Percentiles rank a stretch among this genome's conserved stretches.
phyloP scores from a whole-genome alignment of 129 eudicot species.

The Flaveria sonorensis region DNA sequence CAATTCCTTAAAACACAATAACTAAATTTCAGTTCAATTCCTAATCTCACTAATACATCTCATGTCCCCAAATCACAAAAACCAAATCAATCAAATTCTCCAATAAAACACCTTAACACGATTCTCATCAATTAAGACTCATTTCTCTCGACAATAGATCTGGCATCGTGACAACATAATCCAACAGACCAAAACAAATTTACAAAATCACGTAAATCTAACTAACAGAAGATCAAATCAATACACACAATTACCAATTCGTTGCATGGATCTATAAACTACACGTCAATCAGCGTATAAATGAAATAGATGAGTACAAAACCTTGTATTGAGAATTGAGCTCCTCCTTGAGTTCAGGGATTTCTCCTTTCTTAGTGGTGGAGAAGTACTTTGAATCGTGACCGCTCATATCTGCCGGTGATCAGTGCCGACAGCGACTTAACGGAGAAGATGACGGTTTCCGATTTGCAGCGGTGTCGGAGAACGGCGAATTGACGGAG shows the following conservation, averaged over 20 bases:
- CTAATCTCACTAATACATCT: background rate
- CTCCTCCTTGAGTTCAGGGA: slow-evolving; percentile 96
- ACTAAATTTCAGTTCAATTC: background rate
- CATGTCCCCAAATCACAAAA: background rate
- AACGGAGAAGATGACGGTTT: slow-evolving; percentile 27
- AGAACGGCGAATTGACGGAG: background rate
- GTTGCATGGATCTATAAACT: background rate
- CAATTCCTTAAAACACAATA: no score
- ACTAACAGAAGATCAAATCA: background rate
- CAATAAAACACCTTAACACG: background rate
- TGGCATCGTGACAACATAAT: background rate
- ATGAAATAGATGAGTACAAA: background rate
- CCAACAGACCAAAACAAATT: background rate
- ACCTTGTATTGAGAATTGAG: slow-evolving; percentile 99
- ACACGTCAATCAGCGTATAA: background rate
- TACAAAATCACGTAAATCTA: background rate
- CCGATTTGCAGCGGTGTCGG: background rate
- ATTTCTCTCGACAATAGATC: background rate
- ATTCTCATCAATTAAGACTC: background rate
- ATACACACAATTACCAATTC: background rate
- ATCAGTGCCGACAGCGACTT: slow-evolving; percentile 29
- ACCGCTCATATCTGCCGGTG: slow-evolving; percentile 70
- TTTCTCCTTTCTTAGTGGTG: slow-evolving; percentile 96
- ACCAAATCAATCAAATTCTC: background rate
- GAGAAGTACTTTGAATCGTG: slow-evolving; percentile 99